Percentiles rank a stretch among this genome's conserved stretches.
These are phyloP conservation scores for Pogostemon cablin DNA, from an alignment of 257 asterid species.

Conservation along the genomic window DNA sequence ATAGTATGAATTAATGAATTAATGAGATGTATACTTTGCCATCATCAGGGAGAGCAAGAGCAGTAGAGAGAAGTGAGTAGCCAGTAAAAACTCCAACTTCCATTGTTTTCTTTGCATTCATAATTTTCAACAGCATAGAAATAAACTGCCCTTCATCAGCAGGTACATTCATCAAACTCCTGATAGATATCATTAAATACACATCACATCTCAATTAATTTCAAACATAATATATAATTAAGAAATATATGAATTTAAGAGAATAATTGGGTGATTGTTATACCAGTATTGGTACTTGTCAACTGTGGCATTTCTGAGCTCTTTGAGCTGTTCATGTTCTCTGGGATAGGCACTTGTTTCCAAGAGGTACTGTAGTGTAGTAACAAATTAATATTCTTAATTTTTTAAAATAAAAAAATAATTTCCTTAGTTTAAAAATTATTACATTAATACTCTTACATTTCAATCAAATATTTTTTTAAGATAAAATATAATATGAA, in stretches of 20 bases:
- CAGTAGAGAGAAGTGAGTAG: slow-evolving; percentile 56
- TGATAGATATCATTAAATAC: slow-evolving; percentile 4
- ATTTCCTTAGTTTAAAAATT: neutral
- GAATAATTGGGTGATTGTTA: neutral
- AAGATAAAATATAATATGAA: too few relatives aligned
- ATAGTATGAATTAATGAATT: neutral
- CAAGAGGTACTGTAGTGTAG: slow-evolving; percentile 40
- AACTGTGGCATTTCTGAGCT: slow-evolving; percentile 44
- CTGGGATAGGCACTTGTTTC: slow-evolving; percentile 58
- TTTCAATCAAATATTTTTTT: too few relatives aligned
- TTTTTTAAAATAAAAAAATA: neutral
- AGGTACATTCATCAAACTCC: slow-evolving; percentile 59
- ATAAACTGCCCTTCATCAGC: slow-evolving; percentile 58
- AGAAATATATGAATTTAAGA: neutral
- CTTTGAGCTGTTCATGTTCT: slow-evolving; percentile 60
- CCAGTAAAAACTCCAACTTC: slow-evolving; percentile 64
- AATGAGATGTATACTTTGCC: slow-evolving; percentile 37
- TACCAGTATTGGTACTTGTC: slow-evolving; percentile 53
- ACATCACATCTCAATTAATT: neutral
- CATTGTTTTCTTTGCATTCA: slow-evolving; percentile 55
- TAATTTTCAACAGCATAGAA: slow-evolving; percentile 51
- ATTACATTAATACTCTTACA: too few relatives aligned
- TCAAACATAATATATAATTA: neutral
- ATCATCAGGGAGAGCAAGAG: slow-evolving; percentile 57
- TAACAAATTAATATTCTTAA: neutral